Conservation (phyloP, 345 rosid species). For the Moringa oleifera region DNA sequence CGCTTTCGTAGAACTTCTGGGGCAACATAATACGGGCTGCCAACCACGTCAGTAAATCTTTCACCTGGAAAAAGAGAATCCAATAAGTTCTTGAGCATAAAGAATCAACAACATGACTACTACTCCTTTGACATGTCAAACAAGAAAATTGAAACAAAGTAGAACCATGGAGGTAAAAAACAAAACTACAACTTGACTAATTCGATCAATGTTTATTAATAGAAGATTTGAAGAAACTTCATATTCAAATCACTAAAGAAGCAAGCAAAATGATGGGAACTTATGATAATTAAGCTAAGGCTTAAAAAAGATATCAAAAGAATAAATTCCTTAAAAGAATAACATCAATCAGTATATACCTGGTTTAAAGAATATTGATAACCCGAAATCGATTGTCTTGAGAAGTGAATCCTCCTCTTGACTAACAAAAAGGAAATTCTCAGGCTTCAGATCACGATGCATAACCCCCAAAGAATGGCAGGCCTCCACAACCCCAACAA, state of each 20-base stretch:
- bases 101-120: background rate
- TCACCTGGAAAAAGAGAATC: constrained; percentile 43
- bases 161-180: background rate
- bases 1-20: constrained; percentile 78
- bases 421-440: constrained; percentile 72
- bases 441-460: constrained; percentile 93
- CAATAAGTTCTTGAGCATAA: background rate
- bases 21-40: constrained; percentile 93
- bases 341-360: constrained; percentile 30
- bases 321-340: background rate
- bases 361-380: constrained; percentile 80
- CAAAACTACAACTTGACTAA: background rate
- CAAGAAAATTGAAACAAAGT: background rate
- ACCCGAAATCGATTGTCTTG: constrained; percentile 85
- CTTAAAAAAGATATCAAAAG: background rate
- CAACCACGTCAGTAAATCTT: constrained; percentile 72
- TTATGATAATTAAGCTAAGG: too few species aligned
- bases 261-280: too few species aligned
- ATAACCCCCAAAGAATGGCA: constrained; percentile 89
- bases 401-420: constrained; percentile 66
- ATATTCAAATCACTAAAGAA: background rate
- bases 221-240: background rate
- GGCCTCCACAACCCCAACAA: constrained; percentile 81
- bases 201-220: too few species aligned
- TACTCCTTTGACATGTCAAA: background rate